Base-by-base conservation (phyloP, 2,329 filamentous ascomycete genomes). In the Aureobasidium sp. region DNA sequence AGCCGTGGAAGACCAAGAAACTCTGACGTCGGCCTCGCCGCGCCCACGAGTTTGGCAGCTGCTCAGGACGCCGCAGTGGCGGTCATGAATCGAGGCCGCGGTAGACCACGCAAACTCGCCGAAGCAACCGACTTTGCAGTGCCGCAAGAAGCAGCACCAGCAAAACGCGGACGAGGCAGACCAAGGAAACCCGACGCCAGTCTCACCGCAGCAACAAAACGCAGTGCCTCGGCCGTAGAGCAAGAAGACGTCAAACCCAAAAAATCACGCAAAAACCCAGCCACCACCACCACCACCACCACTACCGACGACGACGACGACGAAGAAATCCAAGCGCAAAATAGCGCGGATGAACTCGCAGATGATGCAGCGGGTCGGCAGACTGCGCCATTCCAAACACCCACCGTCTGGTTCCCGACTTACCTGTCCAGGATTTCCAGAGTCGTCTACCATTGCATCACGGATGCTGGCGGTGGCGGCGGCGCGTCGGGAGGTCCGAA, bases 371-470 rank as follows among this genome's bases (percentile, higher is more conserved):
- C n/a, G n/a, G n/a, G n/a, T n/a, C n/a, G 34, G 29, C 22, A 29
- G 32, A 16, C 24, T 29, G 32, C 45, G 27, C 45, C 45, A 6
- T 39, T 39, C 34, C n/a, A n/a, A n/a, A 49, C 45, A 25, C 44
- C 45, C 12, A 32, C 38, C 24, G 32, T 49, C 35, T 39, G 32
- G 45, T 49, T 49, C 3, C 45, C 45, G 14, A 49, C 45, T 39
- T 49, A 49, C 45, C 22, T 49, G 10, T 38, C 45, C 10, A 49
- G 45, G n/a, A n/a, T 38, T 22, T 32, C 45, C 8, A 49, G 30
- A n/a, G 24, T 39, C 21, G 17, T 49, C 11, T 49, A 49, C 24
- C 45, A 49, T 12, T 38, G 45, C 16, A 29, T 49, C 32, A 16
- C 8, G 11, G 32, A 35, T 6, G 27, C 27, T 30, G 12, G 6